A percentile compares a stretch with the other conserved stretches of the same genome.
phyloP scores from a whole-genome alignment of 2,329 filamentous ascomycete genomes.

The Paraphaeosphaeria minitans region DNA sequence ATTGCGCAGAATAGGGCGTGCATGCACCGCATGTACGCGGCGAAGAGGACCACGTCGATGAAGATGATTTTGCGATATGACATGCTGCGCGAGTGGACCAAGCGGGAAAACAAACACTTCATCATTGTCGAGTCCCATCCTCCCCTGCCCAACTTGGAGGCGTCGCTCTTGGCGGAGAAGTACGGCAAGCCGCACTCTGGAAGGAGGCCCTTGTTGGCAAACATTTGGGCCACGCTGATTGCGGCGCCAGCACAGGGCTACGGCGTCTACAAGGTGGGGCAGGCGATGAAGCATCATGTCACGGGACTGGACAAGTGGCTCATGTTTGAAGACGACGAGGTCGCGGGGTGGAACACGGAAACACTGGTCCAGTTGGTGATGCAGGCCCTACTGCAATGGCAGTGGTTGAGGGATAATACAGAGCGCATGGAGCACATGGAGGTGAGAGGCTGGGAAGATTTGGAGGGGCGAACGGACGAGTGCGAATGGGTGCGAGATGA shows the following conservation, averaged over 20 bases:
- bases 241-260: slow-evolving; percentile 22
- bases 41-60: slow-evolving; percentile 25
- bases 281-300: slow-evolving; percentile 39
- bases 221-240: slow-evolving; percentile 32
- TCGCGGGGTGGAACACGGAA: slow-evolving; percentile 20
- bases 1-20: slow-evolving; percentile 28
- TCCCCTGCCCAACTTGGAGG: not conserved
- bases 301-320: slow-evolving; percentile 32
- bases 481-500: slow-evolving; percentile 35
- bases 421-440: slow-evolving; percentile 33
- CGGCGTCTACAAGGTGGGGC: slow-evolving; percentile 22
- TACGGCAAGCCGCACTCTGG: not conserved
- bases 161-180: not conserved
- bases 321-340: slow-evolving; percentile 26
- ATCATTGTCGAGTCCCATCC: slow-evolving; percentile 14
- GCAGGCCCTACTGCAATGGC: slow-evolving; percentile 31
- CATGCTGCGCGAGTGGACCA: slow-evolving; percentile 31
- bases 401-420: slow-evolving; percentile 36
- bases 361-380: slow-evolving; percentile 16
- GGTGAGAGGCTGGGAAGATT: slow-evolving; percentile 26
- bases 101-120: slow-evolving; percentile 11
- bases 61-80: slow-evolving; percentile 34
- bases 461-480: slow-evolving; percentile 30
- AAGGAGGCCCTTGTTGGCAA: slow-evolving; percentile 20
- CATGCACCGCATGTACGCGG: slow-evolving; percentile 27